Conservation (phyloP, 352 stramenopile species). For the Phytophthora pisi region DNA sequence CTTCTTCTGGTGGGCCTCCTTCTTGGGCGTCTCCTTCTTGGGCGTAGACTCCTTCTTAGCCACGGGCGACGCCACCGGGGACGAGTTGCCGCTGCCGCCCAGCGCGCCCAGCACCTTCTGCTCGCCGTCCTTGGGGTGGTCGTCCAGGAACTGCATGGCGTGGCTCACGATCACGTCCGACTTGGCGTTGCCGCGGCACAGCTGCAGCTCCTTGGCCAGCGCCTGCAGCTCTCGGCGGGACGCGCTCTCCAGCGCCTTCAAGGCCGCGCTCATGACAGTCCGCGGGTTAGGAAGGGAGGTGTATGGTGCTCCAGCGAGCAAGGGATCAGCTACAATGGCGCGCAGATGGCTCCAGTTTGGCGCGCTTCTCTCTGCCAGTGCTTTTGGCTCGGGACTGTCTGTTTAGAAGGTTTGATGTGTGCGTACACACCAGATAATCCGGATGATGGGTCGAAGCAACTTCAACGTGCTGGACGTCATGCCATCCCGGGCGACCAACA, state of each 20-base stretch:
- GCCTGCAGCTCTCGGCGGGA: constrained; percentile 69
- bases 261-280: constrained; percentile 17
- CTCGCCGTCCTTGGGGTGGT: constrained; percentile 47
- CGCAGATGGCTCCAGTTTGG: constrained; percentile 12
- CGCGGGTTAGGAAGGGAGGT: not conserved
- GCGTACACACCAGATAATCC: constrained; percentile 22
- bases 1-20: not conserved
- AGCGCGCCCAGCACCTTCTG: constrained; percentile 39
- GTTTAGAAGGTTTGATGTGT: constrained; percentile 3
- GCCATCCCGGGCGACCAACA: constrained; percentile 1
- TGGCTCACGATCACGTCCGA: constrained; percentile 66
- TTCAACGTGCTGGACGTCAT: constrained; percentile 27
- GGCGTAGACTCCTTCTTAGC: constrained; percentile 18
- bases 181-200: constrained; percentile 73
- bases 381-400: constrained; percentile 1
- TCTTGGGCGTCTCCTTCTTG: constrained; percentile 21
- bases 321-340: constrained; percentile 21
- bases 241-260: constrained; percentile 44
- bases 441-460: constrained; percentile 7
- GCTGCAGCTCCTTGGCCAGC: constrained; percentile 65
- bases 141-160: constrained; percentile 47
- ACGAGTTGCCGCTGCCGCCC: constrained; percentile 14
- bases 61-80: constrained; percentile 18
- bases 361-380: constrained; percentile 32
- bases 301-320: not conserved